Evolutionary conservation across 768 basidiomycete genomes (phyloP).

Genomic region (Calocera viscosa): DNA sequence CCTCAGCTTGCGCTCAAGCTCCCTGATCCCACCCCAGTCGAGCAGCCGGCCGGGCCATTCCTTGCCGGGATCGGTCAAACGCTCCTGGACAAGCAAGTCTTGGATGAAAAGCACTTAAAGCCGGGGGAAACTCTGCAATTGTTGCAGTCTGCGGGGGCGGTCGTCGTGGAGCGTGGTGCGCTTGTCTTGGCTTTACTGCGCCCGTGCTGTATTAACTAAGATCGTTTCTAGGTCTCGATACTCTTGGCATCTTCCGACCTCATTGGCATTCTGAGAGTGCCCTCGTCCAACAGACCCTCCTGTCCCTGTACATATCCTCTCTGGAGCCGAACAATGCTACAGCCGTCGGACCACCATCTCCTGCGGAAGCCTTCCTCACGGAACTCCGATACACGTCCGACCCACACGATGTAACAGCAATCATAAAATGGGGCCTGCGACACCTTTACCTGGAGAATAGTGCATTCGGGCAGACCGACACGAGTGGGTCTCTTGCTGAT

Average conservation of each 20-base stretch:
- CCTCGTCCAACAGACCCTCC: constrained; percentile 51
- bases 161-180: constrained; percentile 53
- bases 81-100: constrained; percentile 38
- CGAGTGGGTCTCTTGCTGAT: constrained; percentile 16
- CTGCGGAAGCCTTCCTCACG: constrained; percentile 44
- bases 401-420: constrained; percentile 66
- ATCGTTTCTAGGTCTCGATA: constrained; percentile 50
- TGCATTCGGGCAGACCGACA: constrained; percentile 41
- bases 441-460: constrained; percentile 52
- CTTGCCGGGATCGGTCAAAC: background rate
- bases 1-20: constrained; percentile 57
- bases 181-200: background rate
- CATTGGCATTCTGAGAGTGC: constrained; percentile 70
- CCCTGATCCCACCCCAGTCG: constrained; percentile 28
- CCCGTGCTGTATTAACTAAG: constrained; percentile 12
- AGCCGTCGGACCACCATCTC: constrained; percentile 38
- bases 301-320: constrained; percentile 49
- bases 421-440: constrained; percentile 68
- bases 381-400: constrained; percentile 54
- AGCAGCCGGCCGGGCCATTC: background rate
- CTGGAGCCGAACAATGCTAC: constrained; percentile 42
- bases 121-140: constrained; percentile 52
- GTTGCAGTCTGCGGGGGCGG: constrained; percentile 54
- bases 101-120: constrained; percentile 46
- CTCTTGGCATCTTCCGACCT: constrained; percentile 73